A percentile compares a stretch with the other conserved stretches of the same genome.
These are phyloP conservation scores for Thalassia testudinum DNA, from an alignment of 116 monocot genomes.

Conservation along the genomic window DNA sequence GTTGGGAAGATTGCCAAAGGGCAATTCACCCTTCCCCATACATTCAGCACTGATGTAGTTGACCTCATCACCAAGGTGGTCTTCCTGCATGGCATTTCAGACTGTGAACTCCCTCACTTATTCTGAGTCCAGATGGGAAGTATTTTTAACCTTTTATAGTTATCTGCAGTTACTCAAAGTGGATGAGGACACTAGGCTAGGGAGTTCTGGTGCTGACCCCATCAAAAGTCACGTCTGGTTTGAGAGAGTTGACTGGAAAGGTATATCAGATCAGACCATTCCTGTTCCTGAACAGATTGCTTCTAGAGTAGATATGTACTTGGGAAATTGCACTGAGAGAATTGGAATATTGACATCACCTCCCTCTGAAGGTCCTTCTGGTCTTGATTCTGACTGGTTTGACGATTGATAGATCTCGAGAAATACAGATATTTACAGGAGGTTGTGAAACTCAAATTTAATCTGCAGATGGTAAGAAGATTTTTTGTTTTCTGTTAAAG, in stretches of 20 bases:
- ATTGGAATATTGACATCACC: slow-evolving; percentile 10
- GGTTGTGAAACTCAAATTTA: too few relatives aligned
- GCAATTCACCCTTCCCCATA: slow-evolving; percentile 53
- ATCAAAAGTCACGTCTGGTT: slow-evolving; percentile 76
- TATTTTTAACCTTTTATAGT: background rate
- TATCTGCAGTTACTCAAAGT: slow-evolving; percentile 59
- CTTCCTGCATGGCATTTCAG: background rate
- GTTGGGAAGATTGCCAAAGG: slow-evolving; percentile 73
- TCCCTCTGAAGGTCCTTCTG: slow-evolving; percentile 21
- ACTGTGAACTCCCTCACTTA: background rate
- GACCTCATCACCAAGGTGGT: slow-evolving; percentile 84
- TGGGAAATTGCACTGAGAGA: slow-evolving; percentile 39
- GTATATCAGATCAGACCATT: slow-evolving; percentile 34
- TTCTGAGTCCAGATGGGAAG: slow-evolving; percentile 1
- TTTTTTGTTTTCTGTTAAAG: too few relatives aligned
- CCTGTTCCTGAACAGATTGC: slow-evolving; percentile 58
- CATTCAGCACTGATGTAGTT: slow-evolving; percentile 52
- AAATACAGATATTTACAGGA: too few relatives aligned
- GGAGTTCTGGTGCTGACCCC: slow-evolving; percentile 36
- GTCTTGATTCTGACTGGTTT: slow-evolving; percentile 49
- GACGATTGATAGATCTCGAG: slow-evolving; percentile 94
- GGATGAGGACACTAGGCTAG: slow-evolving; percentile 47
- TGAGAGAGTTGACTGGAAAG: slow-evolving; percentile 47
- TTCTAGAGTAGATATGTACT: slow-evolving; percentile 33
- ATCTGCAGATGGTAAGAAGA: too few relatives aligned